Conservation (phyloP, 768 basidiomycete genomes). For the Termitomyces sp. region DNA sequence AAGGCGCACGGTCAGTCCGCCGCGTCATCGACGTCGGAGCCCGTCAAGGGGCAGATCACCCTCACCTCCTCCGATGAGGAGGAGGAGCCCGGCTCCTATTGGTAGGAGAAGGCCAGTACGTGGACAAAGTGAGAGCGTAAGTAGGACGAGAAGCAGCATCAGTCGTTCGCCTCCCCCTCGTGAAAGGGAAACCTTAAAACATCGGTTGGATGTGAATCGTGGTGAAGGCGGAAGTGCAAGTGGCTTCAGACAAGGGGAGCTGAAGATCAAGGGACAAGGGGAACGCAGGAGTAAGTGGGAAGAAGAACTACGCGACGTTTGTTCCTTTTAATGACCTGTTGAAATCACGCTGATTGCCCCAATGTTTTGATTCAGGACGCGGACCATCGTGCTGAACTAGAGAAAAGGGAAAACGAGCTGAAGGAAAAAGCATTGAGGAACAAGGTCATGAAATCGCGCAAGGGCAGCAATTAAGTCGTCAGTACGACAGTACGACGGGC, state of each 20-base stretch:
- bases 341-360: neutral
- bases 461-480: conserved; percentile 24
- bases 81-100: conserved; percentile 21
- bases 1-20: conserved; percentile 27
- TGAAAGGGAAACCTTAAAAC: conserved; percentile 17
- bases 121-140: conserved; percentile 14
- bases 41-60: conserved; percentile 29
- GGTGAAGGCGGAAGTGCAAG: conserved; percentile 12
- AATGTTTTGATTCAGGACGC: conserved; percentile 13
- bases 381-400: conserved; percentile 40
- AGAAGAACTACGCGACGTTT: conserved; percentile 22
- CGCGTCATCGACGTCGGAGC: conserved; percentile 15
- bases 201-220: conserved; percentile 32
- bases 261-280: conserved; percentile 75
- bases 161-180: conserved; percentile 10
- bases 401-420: conserved; percentile 69
- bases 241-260: conserved; percentile 31
- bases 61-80: conserved; percentile 24
- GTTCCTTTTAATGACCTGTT: conserved; percentile 13
- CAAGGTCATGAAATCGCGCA: conserved; percentile 72
- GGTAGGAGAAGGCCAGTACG: conserved; percentile 13
- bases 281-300: conserved; percentile 54
- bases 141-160: conserved; percentile 19
- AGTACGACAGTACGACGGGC: neutral
- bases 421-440: conserved; percentile 80